phyloP scores from a whole-genome alignment of 2,329 filamentous ascomycete species.

The Fusarium miscanthi region DNA sequence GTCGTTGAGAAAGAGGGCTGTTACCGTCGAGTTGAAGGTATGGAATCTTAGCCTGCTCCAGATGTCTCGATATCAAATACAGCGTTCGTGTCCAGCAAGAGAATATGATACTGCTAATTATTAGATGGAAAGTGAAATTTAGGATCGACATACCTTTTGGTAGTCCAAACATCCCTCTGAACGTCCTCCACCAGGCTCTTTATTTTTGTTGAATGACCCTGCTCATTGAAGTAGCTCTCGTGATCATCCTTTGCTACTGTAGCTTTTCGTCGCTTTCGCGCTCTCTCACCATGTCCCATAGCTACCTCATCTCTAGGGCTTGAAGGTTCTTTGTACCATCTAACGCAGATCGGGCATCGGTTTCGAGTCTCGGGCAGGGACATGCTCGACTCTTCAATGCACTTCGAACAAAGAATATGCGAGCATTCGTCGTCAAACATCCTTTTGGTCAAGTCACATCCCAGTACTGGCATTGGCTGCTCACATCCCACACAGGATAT shows the following conservation, averaged over 20 bases:
- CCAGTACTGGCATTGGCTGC: not conserved
- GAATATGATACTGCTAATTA: constrained; percentile 54
- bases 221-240: not conserved
- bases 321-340: not conserved
- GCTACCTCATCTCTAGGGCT: rapidly evolving
- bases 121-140: rapidly evolving
- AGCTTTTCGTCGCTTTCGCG: not conserved
- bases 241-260: not conserved
- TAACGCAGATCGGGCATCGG: not conserved
- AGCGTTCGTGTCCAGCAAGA: constrained; percentile 59
- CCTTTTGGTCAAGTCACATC: not conserved
- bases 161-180: not conserved
- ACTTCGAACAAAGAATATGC: not conserved
- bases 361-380: rapidly evolving
- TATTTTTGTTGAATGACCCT: not conserved
- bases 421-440: constrained; percentile 4
- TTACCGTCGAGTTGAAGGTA: constrained; percentile 59
- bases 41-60: constrained; percentile 42
- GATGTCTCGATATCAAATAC: constrained; percentile 49
- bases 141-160: not conserved
- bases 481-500: constrained; percentile 6
- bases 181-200: not conserved
- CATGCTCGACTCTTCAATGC: not conserved
- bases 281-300: rapidly evolving
- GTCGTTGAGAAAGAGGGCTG: constrained; percentile 50